Evolutionary conservation across 2,329 filamentous ascomycete genomes (phyloP).

Genomic region (Pseudogymnoascus sp.): DNA sequence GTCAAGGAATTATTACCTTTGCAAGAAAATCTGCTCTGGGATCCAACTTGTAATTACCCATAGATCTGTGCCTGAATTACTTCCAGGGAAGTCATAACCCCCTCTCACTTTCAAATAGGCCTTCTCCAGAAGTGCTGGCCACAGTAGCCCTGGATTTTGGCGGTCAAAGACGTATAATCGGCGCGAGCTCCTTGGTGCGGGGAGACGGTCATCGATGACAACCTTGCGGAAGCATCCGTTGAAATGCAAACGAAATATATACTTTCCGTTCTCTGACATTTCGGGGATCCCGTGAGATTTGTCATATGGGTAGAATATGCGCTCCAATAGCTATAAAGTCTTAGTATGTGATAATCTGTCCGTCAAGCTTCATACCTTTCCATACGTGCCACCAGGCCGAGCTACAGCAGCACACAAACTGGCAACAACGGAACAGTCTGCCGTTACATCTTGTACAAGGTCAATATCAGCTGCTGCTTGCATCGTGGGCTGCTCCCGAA

Average conservation of each 20-base stretch:
- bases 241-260: slow-evolving; percentile 87
- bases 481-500: slow-evolving; percentile 43
- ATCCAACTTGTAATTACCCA: slow-evolving; percentile 95
- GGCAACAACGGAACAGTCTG: slow-evolving; percentile 94
- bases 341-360: slow-evolving; percentile 9
- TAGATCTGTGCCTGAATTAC: slow-evolving; percentile 91
- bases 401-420: slow-evolving; percentile 79
- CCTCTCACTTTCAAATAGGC: slow-evolving; percentile 92
- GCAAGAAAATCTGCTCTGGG: slow-evolving; percentile 87
- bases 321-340: slow-evolving; percentile 52
- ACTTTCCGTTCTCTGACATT: slow-evolving; percentile 74
- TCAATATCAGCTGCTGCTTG: slow-evolving; percentile 54
- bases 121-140: slow-evolving; percentile 91
- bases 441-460: slow-evolving; percentile 89
- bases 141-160: slow-evolving; percentile 70
- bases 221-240: slow-evolving; percentile 89
- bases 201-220: slow-evolving; percentile 80
- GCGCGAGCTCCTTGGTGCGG: slow-evolving; percentile 63
- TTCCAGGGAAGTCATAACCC: slow-evolving; percentile 95
- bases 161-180: slow-evolving; percentile 83
- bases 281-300: slow-evolving; percentile 45
- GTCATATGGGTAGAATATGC: slow-evolving; percentile 70
- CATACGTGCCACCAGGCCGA: slow-evolving; percentile 58
- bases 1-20: slow-evolving; percentile 43
- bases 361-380: slow-evolving; percentile 43